Conservation (phyloP, 2,329 filamentous ascomycete genomes). For the Diaporthe longicolla region DNA sequence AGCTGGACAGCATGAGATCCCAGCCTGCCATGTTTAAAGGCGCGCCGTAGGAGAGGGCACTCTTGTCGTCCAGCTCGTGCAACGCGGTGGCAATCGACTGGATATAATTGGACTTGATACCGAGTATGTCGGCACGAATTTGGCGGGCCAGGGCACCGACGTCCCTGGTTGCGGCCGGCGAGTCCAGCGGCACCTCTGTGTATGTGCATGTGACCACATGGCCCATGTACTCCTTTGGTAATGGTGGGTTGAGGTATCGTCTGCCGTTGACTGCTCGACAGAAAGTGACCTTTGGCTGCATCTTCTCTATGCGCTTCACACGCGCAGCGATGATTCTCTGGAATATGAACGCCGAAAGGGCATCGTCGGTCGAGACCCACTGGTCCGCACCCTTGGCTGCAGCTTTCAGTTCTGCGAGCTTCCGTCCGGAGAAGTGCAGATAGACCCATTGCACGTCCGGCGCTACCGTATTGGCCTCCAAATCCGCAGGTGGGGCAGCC, state of each 20-base stretch:
- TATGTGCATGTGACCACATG: constrained; percentile 33
- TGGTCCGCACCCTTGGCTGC: not conserved
- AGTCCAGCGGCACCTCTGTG: constrained; percentile 26
- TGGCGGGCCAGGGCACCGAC: constrained; percentile 19
- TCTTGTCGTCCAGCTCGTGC: constrained; percentile 36
- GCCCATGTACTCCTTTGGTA: constrained; percentile 33
- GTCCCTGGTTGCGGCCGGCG: constrained; percentile 2
- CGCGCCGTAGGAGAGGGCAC: constrained; percentile 24
- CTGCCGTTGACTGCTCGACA: constrained; percentile 35
- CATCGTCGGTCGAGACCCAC: constrained; percentile 41
- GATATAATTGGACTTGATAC: constrained; percentile 24
- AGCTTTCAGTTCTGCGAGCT: constrained; percentile 37
- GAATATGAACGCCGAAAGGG: constrained; percentile 34
- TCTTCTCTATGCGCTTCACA: constrained; percentile 30
- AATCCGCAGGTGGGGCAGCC: not conserved
- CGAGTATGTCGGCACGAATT: constrained; percentile 29
- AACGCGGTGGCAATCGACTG: constrained; percentile 38
- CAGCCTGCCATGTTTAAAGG: constrained; percentile 24
- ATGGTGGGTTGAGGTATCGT: constrained; percentile 23
- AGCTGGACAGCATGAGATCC: constrained; percentile 37
- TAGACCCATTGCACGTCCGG: constrained; percentile 39
- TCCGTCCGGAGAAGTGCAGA: constrained; percentile 36
- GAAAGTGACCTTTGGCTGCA: constrained; percentile 16
- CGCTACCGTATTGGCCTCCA: not conserved
- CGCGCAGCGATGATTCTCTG: constrained; percentile 35